Evolutionary conservation across 1,139 yeast genomes (phyloP), one percentile per base, ranked within the genome.

Genomic region (Kurtzmaniella quercitrusa): DNA sequence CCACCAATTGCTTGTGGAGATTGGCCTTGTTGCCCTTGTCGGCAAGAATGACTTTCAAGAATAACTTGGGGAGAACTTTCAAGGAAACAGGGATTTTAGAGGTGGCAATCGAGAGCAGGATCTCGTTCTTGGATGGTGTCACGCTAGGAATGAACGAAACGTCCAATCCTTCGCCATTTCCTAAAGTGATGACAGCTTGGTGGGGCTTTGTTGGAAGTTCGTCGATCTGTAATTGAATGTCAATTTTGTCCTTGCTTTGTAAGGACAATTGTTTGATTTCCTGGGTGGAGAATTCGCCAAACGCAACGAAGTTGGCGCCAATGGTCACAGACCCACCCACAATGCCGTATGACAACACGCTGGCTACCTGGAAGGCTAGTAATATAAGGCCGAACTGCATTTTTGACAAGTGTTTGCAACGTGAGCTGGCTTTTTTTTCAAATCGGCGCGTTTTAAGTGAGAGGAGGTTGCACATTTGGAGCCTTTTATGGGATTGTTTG

Each of bases 271-370:
- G 64, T 47, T 62, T 65, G 44, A 68, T 56, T 49, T 65, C 70
- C 44, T 58, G 66, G 14, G 75, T 68, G 45, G 60, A 59, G 40
- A 68, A 48, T 50, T 69, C 75, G 3, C 75, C 76, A 46, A 62
- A 58, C 33, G 58, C 54, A 36, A 66, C 55, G 12, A 51, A 42
- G 17, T 59, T 48, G 23, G 55, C 58, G 38, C 61, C 63, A 38
- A 66, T 59, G 34, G 54, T 56, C 34, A 69, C 55, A 7, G 58
- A 48, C 3, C 73, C 75, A 41, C 56, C 58, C 7, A 59, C 46
- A 36, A 65, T 51, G 9, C 62, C 47, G 46, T 58, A 65, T 18
- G 71, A 70, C 37, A 57, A 41, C 6, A 46, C 48, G 29, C 39
- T 18, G 14, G 41, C 46, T 25, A 38, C 43, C 43, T 49, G 50